These are phyloP conservation scores for Loxodes magnus DNA, from an alignment of 73 alveolate species.

Conservation along the genomic window DNA sequence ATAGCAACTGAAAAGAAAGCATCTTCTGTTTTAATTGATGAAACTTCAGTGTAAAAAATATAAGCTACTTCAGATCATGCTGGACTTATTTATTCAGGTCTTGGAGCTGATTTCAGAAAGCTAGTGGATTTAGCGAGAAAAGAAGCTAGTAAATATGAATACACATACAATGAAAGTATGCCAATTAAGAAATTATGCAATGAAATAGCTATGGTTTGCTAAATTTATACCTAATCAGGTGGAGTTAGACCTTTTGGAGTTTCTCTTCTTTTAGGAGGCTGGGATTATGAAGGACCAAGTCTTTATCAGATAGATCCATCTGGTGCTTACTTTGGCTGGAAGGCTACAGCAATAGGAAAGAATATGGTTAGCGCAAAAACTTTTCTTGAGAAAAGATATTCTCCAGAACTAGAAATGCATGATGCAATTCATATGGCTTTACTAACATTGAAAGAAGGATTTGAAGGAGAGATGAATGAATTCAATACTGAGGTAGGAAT, in stretches of 20 bases:
- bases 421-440: slow-evolving; percentile 90
- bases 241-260: slow-evolving; percentile 94
- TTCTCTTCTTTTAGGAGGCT: slow-evolving; percentile 75
- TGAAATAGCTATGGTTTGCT: slow-evolving; percentile 59
- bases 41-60: slow-evolving; percentile 73
- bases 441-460: slow-evolving; percentile 74
- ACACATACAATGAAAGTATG: slow-evolving; percentile 66
- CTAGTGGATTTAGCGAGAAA: slow-evolving; percentile 71
- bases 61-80: slow-evolving; percentile 64
- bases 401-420: slow-evolving; percentile 70
- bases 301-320: slow-evolving; percentile 85
- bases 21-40: slow-evolving; percentile 72
- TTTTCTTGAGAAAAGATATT: slow-evolving; percentile 59
- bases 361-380: slow-evolving; percentile 64
- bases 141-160: slow-evolving; percentile 62
- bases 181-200: slow-evolving; percentile 75
- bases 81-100: slow-evolving; percentile 82
- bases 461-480: slow-evolving; percentile 71
- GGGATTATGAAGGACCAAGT: slow-evolving; percentile 53
- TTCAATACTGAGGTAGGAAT: slow-evolving; percentile 70
- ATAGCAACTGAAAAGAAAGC: slow-evolving; percentile 84
- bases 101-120: slow-evolving; percentile 83
- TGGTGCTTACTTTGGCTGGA: slow-evolving; percentile 86
- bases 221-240: slow-evolving; percentile 77
- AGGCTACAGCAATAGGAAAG: slow-evolving; percentile 85